Percentiles rank a stretch among this genome's conserved stretches.
These are phyloP conservation scores for Sphaceloma murrayae DNA, from an alignment of 2,329 filamentous ascomycete species.

Conservation along the genomic window DNA sequence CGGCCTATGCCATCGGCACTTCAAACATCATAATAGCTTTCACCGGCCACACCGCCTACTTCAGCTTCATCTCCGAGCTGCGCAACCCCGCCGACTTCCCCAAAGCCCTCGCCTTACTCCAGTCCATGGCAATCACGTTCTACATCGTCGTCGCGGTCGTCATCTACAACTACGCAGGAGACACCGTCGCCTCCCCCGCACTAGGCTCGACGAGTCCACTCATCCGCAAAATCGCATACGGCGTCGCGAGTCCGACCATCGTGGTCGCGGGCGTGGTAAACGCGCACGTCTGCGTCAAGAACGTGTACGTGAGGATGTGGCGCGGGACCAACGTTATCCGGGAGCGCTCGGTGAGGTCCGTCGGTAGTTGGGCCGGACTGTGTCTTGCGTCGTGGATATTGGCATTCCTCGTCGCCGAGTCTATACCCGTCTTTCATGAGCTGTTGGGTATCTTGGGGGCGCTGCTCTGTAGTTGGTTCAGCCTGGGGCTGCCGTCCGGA, in stretches of 20 bases:
- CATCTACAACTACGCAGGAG: slow-evolving; percentile 56
- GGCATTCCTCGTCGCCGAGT: slow-evolving; percentile 59
- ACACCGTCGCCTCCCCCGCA: slow-evolving; percentile 53
- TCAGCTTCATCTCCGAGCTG: slow-evolving; percentile 56
- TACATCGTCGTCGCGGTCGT: slow-evolving; percentile 56
- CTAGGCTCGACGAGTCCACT: slow-evolving; percentile 49
- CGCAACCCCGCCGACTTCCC: slow-evolving; percentile 51
- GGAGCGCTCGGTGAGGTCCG: slow-evolving; percentile 32
- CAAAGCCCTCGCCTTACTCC: slow-evolving; percentile 53
- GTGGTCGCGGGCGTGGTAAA: slow-evolving; percentile 63
- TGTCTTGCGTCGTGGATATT: slow-evolving; percentile 48
- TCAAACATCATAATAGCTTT: slow-evolving; percentile 50
- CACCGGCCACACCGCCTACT: slow-evolving; percentile 45
- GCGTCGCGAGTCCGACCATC: slow-evolving; percentile 60
- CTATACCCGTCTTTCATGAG: slow-evolving; percentile 59
- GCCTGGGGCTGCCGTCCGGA: slow-evolving; percentile 18
- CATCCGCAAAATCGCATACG: slow-evolving; percentile 58
- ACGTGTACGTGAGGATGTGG: slow-evolving; percentile 55
- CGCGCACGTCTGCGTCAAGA: slow-evolving; percentile 56
- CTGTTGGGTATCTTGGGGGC: slow-evolving; percentile 53
- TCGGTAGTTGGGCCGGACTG: slow-evolving; percentile 50
- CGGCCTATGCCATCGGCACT: slow-evolving; percentile 49
- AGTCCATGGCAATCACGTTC: slow-evolving; percentile 49
- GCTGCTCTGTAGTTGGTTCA: slow-evolving; percentile 60
- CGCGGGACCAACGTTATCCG: slow-evolving; percentile 39